These are phyloP conservation scores for Oryza punctata DNA, from an alignment of 176 grass and related monocot species.

Conservation along the genomic window DNA sequence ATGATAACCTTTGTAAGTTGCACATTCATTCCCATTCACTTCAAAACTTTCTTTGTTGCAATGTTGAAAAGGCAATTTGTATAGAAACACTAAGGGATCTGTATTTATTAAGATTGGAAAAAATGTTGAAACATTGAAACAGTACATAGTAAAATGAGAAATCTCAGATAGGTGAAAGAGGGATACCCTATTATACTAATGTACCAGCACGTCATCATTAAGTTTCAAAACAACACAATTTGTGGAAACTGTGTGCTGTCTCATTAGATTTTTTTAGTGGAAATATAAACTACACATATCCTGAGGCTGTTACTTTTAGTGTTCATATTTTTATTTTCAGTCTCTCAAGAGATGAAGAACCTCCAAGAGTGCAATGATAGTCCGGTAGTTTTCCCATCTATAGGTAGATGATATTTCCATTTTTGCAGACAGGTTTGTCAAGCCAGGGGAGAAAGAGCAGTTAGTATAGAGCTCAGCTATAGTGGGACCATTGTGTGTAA, in stretches of 20 bases:
- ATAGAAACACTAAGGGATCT: neutral
- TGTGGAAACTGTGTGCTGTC: neutral
- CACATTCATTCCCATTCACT: neutral
- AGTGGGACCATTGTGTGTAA: neutral
- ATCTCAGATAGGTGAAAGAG: neutral
- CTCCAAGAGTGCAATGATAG: too few relatives aligned
- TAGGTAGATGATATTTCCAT: neutral
- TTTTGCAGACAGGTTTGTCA: neutral
- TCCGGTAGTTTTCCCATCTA: neutral
- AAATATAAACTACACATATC: neutral
- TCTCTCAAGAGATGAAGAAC: too few relatives aligned
- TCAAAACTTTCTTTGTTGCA: neutral
- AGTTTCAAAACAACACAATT: neutral
- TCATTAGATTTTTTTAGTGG: neutral
- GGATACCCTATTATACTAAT: neutral
- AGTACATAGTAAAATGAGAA: neutral
- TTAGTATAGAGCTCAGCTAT: neutral
- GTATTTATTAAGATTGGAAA: neutral
- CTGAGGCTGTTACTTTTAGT: neutral
- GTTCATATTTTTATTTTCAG: neutral
- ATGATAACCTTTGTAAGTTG: constrained; percentile 76
- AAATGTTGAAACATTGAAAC: neutral
- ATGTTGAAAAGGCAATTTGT: neutral
- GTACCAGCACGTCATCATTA: neutral
- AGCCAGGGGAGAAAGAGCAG: neutral